These are phyloP conservation scores for Talaromyces proteolyticus DNA, from an alignment of 495 filamentous ascomycete genomes.

Conservation along the genomic window DNA sequence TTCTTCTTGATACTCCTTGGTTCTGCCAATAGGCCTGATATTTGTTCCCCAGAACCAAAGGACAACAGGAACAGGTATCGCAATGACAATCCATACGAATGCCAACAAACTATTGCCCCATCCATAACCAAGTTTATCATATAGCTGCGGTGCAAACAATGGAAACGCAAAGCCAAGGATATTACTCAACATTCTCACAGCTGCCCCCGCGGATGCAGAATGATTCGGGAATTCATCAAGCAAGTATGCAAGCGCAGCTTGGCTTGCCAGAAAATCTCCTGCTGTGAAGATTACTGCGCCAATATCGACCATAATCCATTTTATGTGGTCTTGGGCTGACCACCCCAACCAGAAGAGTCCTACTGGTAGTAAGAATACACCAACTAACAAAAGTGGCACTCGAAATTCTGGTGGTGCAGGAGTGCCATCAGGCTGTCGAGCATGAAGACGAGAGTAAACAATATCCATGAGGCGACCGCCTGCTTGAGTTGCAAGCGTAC, in stretches of 20 bases:
- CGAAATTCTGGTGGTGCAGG: slow-evolving; percentile 53
- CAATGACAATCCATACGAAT: slow-evolving; percentile 37
- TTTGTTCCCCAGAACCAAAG: slow-evolving; percentile 41
- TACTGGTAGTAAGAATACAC: slow-evolving; percentile 46
- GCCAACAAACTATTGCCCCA: slow-evolving; percentile 48
- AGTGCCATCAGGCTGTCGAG: slow-evolving; percentile 34
- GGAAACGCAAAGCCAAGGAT: slow-evolving; percentile 63
- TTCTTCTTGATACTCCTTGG: no score
- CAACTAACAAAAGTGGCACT: slow-evolving; percentile 51
- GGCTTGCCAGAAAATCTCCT: slow-evolving; percentile 52
- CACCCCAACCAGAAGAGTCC: slow-evolving; percentile 61
- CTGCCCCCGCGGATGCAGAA: slow-evolving; percentile 58
- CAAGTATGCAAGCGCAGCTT: slow-evolving; percentile 56
- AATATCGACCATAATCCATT: slow-evolving; percentile 61
- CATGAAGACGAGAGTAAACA: slow-evolving; percentile 50
- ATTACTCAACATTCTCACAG: slow-evolving; percentile 53
- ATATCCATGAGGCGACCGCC: slow-evolving; percentile 30
- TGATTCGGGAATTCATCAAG: slow-evolving; percentile 61
- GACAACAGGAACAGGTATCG: slow-evolving; percentile 33
- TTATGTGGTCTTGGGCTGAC: slow-evolving; percentile 46
- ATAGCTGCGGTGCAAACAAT: slow-evolving; percentile 57
- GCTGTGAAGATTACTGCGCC: slow-evolving; percentile 49
- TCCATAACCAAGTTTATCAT: slow-evolving; percentile 36
- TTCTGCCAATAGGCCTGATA: background rate
- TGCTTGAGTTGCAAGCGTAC: slow-evolving; percentile 50